A percentile compares a stretch with the other conserved stretches of the same genome.
These are phyloP conservation scores for Adansonia rubrostipa DNA, from an alignment of 441 rosid genomes.

Conservation along the genomic window DNA sequence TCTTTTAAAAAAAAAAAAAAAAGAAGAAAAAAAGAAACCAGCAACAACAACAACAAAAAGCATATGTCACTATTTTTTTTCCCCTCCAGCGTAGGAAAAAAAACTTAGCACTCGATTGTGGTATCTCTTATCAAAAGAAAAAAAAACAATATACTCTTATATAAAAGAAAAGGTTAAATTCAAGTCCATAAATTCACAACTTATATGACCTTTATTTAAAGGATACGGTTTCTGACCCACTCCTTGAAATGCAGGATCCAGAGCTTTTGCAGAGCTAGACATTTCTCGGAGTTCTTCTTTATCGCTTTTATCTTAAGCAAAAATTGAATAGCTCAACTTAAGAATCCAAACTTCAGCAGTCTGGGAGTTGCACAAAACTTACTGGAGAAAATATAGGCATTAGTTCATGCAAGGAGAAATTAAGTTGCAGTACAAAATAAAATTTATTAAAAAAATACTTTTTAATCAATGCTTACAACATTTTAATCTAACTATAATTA, in stretches of 20 bases:
- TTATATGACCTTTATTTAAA: constrained; percentile 28
- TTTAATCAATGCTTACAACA: not conserved
- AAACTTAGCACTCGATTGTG: not conserved
- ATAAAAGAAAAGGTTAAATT: constrained; percentile 9
- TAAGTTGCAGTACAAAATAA: constrained; percentile 7
- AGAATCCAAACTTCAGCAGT: constrained; percentile 30
- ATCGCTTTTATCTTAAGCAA: constrained; percentile 27
- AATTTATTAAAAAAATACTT: constrained; percentile 2
- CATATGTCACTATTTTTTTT: not conserved
- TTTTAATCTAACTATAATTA: constrained; percentile 6
- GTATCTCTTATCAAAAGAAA: constrained; percentile 2
- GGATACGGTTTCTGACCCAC: constrained; percentile 96
- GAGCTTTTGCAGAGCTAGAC: constrained; percentile 77
- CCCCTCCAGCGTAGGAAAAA: not conserved
- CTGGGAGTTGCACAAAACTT: constrained; percentile 32
- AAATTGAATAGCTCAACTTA: constrained; percentile 27
- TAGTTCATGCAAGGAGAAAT: constrained; percentile 17
- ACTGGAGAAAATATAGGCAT: not conserved
- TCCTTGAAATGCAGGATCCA: constrained; percentile 98
- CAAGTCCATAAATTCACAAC: constrained; percentile 19
- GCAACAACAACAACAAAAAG: not conserved
- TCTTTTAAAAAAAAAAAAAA: not conserved
- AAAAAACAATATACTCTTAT: not conserved
- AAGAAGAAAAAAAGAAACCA: too few relatives aligned
- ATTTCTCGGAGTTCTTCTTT: constrained; percentile 41